Conservation (phyloP, 1,284 basidiomycete species). For the Afroboletus lepidellus region DNA sequence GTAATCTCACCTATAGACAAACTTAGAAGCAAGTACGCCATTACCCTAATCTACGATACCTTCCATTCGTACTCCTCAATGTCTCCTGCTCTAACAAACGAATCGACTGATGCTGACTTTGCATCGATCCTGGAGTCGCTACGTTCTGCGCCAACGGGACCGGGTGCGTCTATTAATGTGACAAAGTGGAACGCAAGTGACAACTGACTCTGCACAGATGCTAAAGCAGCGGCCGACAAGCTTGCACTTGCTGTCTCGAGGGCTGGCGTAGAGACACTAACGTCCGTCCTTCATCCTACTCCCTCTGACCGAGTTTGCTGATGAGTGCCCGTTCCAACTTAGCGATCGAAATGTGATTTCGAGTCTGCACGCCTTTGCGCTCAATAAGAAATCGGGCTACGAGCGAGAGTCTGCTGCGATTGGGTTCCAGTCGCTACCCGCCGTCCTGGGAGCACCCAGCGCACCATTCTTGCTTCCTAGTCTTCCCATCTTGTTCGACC, state of each 20-base stretch:
- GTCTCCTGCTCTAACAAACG: constrained; percentile 56
- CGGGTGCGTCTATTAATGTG: constrained; percentile 46
- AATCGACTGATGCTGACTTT: constrained; percentile 46
- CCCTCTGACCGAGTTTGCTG: constrained; percentile 2
- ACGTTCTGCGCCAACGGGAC: constrained; percentile 67
- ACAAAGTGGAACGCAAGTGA: neutral
- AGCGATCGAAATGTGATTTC: constrained; percentile 66
- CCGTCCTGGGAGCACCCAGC: constrained; percentile 69
- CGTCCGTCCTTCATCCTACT: constrained; percentile 43
- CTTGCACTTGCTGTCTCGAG: constrained; percentile 70
- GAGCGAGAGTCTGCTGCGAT: constrained; percentile 92
- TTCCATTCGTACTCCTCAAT: constrained; percentile 33
- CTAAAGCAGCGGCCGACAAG: constrained; percentile 76
- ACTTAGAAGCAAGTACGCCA: constrained; percentile 14
- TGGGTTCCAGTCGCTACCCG: constrained; percentile 77
- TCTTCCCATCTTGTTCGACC: constrained; percentile 78
- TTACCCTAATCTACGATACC: constrained; percentile 26
- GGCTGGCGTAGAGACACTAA: constrained; percentile 58
- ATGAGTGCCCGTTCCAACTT: constrained; percentile 9
- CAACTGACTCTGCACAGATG: constrained; percentile 47
- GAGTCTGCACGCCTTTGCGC: constrained; percentile 70
- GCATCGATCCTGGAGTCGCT: constrained; percentile 59
- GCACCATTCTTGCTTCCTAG: constrained; percentile 84
- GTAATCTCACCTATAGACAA: constrained; percentile 20
- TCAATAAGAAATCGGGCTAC: constrained; percentile 88